Base-by-base conservation (phyloP, 1,139 yeast genomes). In the Zygosaccharomyces pseudobailii region DNA sequence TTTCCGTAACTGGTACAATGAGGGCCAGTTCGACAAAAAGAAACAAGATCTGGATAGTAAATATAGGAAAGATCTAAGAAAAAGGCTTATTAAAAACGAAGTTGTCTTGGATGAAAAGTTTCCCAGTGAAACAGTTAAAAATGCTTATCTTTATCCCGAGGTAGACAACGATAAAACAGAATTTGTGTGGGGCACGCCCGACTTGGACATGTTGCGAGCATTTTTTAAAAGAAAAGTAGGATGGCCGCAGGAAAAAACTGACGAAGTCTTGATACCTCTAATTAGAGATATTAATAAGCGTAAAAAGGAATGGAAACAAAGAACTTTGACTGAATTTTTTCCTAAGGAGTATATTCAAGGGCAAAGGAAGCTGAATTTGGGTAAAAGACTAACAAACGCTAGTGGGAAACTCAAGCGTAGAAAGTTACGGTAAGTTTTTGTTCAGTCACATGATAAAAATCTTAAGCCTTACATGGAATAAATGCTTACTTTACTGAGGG, bases 141-240 rank as follows among this genome's bases (percentile, higher is more conserved):
- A 83, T 19, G 97, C 97, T 0, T 94, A 94, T 62, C 53, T 74
- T 24, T 61, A 71, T 7, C 97, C 98, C 0, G 87, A 84, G 42
- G 96, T 92, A 1, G 97, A 94, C 63, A 73, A 74, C 24, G 97
- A 89, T 62, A 69, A 71, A 36, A 84, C 89, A 0, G 74, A 76
- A 42, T 90, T 94, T 67, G 78, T 78, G 47, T 94, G 98, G 98
- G 97, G 97, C 0, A 71, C 74, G 2, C 97, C 97, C 0, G 87
- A 87, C 62, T 68, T 90, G 50, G 97, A 90, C 57, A 81, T 80
- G 54, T 72, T 94, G 43, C 69, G 97, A 34, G 73, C 80, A 0
- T 90, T 77, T 58, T 70, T 94, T 62, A 77, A 78, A 76, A 73
- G 70, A 40, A 79, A 80, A 46, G 81, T 89, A 10, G 89, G 90